Conservation (phyloP, 306 rosid species). For the Betula pendula region DNA sequence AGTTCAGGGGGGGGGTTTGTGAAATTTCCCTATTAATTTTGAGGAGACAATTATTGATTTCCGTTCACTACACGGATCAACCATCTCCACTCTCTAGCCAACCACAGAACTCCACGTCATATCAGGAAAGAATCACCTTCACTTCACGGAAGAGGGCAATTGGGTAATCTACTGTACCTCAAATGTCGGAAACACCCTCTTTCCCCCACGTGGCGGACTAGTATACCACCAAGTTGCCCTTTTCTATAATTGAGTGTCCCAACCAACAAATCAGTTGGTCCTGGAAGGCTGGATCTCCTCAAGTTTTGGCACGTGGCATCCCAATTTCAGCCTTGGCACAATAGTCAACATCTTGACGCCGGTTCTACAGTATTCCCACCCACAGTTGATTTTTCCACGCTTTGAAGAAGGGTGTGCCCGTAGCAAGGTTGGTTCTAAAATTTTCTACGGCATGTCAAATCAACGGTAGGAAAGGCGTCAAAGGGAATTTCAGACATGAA, state of each 20-base stretch:
- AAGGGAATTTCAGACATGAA: constrained; percentile 9
- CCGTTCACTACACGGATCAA: constrained; percentile 36
- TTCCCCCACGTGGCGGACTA: constrained; percentile 19
- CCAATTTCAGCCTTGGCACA: neutral
- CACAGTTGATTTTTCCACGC: neutral
- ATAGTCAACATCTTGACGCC: neutral
- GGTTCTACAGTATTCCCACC: constrained; percentile 4
- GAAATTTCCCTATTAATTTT: no score
- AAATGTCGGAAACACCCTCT: neutral
- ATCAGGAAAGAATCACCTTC: constrained; percentile 11
- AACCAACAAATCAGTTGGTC: constrained; percentile 1
- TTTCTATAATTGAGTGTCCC: constrained; percentile 1
- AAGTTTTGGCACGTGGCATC: neutral
- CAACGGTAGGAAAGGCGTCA: neutral
- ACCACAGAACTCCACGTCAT: constrained; percentile 30
- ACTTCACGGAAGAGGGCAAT: constrained; percentile 37
- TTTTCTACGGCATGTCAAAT: neutral
- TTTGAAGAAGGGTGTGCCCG: neutral
- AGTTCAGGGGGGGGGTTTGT: no score
- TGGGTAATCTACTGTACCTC: neutral
- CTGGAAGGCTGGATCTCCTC: neutral
- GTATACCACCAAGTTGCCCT: neutral
- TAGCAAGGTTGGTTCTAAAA: neutral
- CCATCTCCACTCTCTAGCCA: neutral
- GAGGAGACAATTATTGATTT: constrained; percentile 13